A percentile compares a stretch with the other conserved stretches of the same genome.
phyloP scores from a whole-genome alignment of 345 rosid genomes.

The Brassica juncea region DNA sequence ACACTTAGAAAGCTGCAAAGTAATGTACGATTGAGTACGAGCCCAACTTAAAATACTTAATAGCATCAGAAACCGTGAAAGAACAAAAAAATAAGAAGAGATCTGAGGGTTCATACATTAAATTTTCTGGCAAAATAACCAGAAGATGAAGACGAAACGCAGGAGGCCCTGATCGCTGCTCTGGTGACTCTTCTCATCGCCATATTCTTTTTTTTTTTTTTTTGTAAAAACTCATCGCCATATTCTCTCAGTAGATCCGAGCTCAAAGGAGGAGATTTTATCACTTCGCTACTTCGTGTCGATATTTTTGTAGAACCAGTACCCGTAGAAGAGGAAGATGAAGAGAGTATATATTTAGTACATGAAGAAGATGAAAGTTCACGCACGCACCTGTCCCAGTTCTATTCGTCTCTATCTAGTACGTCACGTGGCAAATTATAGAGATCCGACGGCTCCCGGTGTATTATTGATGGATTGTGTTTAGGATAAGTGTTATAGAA shows the following conservation, averaged over 20 bases:
- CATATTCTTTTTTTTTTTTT: no score
- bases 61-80: background rate
- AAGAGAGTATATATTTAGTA: background rate
- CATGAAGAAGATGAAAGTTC: background rate
- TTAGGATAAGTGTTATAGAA: slow-evolving; percentile 21
- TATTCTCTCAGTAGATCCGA: slow-evolving; percentile 6
- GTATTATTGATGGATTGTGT: background rate
- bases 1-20: background rate
- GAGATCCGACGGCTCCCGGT: slow-evolving; percentile 25
- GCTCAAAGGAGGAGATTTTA: background rate
- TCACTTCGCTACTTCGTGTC: background rate
- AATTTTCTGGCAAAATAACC: slow-evolving; percentile 46
- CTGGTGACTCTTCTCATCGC: slow-evolving; percentile 60
- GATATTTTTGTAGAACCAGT: background rate
- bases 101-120: slow-evolving; percentile 52
- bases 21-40: background rate
- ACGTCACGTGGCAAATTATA: slow-evolving; percentile 12
- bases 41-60: background rate
- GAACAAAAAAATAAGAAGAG: background rate
- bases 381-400: slow-evolving; percentile 25
- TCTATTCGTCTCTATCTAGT: background rate
- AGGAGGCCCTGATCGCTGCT: slow-evolving; percentile 56
- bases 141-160: slow-evolving; percentile 44
- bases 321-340: background rate
- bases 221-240: slow-evolving; percentile 81